A percentile compares a stretch with the other conserved stretches of the same genome.
These are phyloP conservation scores for Colletotrichum nymphaeae DNA, from an alignment of 2,329 filamentous ascomycete species.

Conservation along the genomic window DNA sequence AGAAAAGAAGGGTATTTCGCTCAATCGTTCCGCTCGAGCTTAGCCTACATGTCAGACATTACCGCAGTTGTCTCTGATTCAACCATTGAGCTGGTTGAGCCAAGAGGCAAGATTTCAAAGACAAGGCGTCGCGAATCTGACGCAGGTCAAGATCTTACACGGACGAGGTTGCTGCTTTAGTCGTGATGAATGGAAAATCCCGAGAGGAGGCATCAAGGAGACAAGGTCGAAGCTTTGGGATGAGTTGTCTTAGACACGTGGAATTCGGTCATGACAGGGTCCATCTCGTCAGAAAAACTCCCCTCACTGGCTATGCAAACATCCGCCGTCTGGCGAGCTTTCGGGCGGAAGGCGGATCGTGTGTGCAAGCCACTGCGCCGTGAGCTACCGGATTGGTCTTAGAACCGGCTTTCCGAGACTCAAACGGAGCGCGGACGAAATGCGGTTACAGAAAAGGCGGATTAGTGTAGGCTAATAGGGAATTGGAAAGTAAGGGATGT, in stretches of 20 bases:
- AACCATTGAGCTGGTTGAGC: background rate
- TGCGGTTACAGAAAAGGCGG: background rate
- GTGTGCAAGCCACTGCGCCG: background rate
- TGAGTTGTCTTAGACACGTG: constrained; percentile 21
- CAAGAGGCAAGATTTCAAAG: background rate
- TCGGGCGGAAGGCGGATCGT: background rate
- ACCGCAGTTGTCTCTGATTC: background rate
- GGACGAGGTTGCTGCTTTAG: background rate
- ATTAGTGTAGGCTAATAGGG: background rate
- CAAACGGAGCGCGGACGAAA: constrained; percentile 9
- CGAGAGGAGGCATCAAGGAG: background rate
- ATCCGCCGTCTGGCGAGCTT: constrained; percentile 7
- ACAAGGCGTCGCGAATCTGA: constrained; percentile 5
- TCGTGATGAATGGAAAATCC: background rate
- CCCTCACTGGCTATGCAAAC: constrained; percentile 22
- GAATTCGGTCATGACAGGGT: background rate
- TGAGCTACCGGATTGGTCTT: constrained; percentile 14
- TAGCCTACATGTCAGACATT: background rate
- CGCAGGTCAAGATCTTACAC: constrained; percentile 14
- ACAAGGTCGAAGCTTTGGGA: background rate
- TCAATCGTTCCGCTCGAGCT: background rate
- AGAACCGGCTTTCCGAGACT: constrained; percentile 2
- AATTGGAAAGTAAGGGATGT: background rate
- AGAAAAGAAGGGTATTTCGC: background rate
- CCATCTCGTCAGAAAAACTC: background rate